Evolutionary conservation across 768 basidiomycete genomes (phyloP), one percentile per base, ranked within the genome.

Genomic region (Kwoniella sp.): DNA sequence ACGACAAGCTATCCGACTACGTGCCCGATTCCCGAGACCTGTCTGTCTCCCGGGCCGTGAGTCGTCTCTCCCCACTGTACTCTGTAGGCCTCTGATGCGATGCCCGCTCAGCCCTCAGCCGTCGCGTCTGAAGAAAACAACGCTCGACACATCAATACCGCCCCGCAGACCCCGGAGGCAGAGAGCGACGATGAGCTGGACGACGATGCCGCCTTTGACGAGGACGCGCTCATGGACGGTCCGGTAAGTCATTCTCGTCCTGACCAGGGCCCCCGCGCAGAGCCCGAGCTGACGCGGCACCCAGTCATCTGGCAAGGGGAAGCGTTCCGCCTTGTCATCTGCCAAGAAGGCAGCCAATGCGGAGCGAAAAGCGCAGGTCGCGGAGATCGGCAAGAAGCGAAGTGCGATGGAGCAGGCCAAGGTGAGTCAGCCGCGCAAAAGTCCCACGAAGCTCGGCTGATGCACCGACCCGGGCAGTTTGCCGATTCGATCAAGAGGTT

Each of bases 401-500:
- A 40, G 32, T 14, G 69, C 62, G 12, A 60, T 71, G 20, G 67
- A 68, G 45, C 49, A 61, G 32, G 61, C 57, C n/a, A 71, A 66
- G 59, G 69, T 71, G 12, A 40, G 65, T 22, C 50, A 34, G 7
- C 25, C 41, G 11, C 15, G 17, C n/a, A 28, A 11, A 15, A 41
- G 20, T 20, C 14, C 11, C 17, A 19, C 15, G 9, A 34, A 22
- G 20, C 8, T 12, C 12, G 32, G 34, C 34, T 37, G 45, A 25
- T 27, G 27, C 46, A 26, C 33, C 12, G 6, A 22, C 33, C 20
- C 3, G 10, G 3, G 46, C 60, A 96, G 89, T 81, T 91, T 33
- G 77, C 88, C 17, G 92, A 96, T 68, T 89, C 91, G 9, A 88
- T 96, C 56, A 98, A 98, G 73, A 85, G 91, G 15, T 98, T 96